These are phyloP conservation scores for Tritrichomonas musculus DNA, from an alignment of 208 protist genomes.

Conservation along the genomic window DNA sequence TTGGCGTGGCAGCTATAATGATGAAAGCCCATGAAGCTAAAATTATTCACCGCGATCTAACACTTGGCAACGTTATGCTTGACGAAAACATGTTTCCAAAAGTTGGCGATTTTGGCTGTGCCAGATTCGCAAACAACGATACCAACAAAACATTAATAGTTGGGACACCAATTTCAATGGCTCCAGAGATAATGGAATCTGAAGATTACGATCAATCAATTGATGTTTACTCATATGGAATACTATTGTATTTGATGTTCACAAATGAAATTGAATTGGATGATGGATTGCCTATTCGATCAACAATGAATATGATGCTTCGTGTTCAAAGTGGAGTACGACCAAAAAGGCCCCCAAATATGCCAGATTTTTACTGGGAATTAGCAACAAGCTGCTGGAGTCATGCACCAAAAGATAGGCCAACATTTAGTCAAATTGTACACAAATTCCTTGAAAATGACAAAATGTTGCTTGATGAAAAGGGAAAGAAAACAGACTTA, in stretches of 20 bases:
- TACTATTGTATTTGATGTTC: neutral
- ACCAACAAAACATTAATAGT: neutral
- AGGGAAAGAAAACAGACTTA: too few relatives aligned
- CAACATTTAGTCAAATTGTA: too few relatives aligned
- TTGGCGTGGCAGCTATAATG: too few relatives aligned
- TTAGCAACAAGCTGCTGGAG: neutral
- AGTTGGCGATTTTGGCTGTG: neutral
- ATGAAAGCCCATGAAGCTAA: too few relatives aligned
- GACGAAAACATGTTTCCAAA: neutral
- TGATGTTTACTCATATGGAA: neutral
- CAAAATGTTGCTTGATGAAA: too few relatives aligned
- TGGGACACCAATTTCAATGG: neutral
- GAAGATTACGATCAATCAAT: neutral
- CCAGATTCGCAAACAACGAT: neutral
- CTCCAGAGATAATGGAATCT: neutral
- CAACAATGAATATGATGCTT: neutral
- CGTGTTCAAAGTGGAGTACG: neutral
- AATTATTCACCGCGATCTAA: conserved; percentile 3
- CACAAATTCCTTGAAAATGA: too few relatives aligned
- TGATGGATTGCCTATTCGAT: neutral
- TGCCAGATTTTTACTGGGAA: neutral
- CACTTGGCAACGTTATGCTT: neutral
- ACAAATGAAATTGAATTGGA: neutral
- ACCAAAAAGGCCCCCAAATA: neutral
- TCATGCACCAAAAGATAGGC: neutral